These are phyloP conservation scores for Bisporella sp. DNA, from an alignment of 2,329 filamentous ascomycete species.

Conservation along the genomic window DNA sequence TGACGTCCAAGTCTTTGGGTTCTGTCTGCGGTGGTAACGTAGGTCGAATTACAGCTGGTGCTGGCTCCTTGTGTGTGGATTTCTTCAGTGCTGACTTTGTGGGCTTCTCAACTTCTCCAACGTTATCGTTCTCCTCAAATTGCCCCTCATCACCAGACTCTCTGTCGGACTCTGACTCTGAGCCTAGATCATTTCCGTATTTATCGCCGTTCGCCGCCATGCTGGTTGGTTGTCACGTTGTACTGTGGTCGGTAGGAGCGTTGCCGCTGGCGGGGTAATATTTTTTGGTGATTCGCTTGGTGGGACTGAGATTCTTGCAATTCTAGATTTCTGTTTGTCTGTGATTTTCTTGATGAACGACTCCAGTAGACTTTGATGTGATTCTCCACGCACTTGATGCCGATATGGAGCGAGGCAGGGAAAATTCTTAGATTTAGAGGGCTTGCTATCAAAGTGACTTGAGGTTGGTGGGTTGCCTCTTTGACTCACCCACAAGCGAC, in stretches of 20 bases:
- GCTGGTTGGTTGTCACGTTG: conserved; percentile 16
- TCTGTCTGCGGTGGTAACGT: conserved; percentile 86
- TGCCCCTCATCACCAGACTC: conserved; percentile 45
- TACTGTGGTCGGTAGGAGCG: conserved; percentile 3
- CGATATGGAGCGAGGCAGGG: too few species aligned
- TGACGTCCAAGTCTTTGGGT: conserved; percentile 79
- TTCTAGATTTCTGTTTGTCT: too few species aligned
- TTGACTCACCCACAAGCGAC: too few species aligned
- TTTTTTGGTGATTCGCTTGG: not conserved
- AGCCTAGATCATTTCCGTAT: conserved; percentile 66
- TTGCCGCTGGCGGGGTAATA: conserved; percentile 11
- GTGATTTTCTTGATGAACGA: too few species aligned
- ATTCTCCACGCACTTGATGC: too few species aligned
- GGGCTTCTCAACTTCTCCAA: conserved; percentile 56
- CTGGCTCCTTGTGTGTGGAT: conserved; percentile 46
- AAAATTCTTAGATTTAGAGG: too few species aligned
- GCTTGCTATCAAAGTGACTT: too few species aligned
- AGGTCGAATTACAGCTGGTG: conserved; percentile 53
- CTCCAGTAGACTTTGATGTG: too few species aligned
- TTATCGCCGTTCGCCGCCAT: conserved; percentile 47
- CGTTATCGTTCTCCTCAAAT: conserved; percentile 48
- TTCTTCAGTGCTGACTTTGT: conserved; percentile 87
- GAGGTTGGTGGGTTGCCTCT: too few species aligned
- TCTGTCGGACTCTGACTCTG: conserved; percentile 49
- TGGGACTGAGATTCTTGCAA: too few species aligned